Evolutionary conservation across 805 yeast species (phyloP).

Genomic region (Wickerhamomyces canadensis): DNA sequence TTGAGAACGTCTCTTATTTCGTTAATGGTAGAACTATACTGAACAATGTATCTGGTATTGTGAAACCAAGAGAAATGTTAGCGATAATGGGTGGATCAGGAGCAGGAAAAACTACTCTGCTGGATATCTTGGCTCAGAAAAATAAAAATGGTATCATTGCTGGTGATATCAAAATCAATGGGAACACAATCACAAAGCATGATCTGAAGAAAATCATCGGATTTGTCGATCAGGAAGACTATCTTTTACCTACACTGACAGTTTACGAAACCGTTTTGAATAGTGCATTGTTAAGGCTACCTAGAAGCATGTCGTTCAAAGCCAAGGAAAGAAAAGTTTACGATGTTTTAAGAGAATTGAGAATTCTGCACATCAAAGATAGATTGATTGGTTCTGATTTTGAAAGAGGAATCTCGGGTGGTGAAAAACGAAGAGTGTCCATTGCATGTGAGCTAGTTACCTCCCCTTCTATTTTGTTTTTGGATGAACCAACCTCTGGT

Average conservation of each 20-base stretch:
- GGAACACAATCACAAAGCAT: constrained; percentile 36
- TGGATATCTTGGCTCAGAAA: constrained; percentile 88
- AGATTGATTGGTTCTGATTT: constrained; percentile 84
- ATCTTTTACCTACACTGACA: constrained; percentile 83
- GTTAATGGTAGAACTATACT: constrained; percentile 52
- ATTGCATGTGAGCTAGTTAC: constrained; percentile 93
- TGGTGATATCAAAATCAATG: constrained; percentile 77
- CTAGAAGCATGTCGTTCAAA: constrained; percentile 66
- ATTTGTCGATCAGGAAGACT: constrained; percentile 95
- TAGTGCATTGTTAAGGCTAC: constrained; percentile 84
- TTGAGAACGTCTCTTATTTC: constrained; percentile 63
- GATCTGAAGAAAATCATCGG: constrained; percentile 71
- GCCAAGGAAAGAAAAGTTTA: constrained; percentile 75
- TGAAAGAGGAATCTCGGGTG: constrained; percentile 89
- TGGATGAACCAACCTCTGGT: constrained; percentile 96
- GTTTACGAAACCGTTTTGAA: constrained; percentile 94
- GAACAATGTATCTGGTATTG: constrained; percentile 64
- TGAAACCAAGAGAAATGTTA: constrained; percentile 79
- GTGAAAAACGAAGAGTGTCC: constrained; percentile 87
- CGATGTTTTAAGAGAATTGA: constrained; percentile 79
- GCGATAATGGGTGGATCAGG: constrained; percentile 99
- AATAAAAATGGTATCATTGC: constrained; percentile 65
- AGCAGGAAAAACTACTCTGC: constrained; percentile 92
- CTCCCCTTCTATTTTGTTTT: constrained; percentile 72
- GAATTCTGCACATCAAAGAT: constrained; percentile 80